Conservation (phyloP, 2,329 filamentous ascomycete genomes). For the Colletotrichum noveboracense region DNA sequence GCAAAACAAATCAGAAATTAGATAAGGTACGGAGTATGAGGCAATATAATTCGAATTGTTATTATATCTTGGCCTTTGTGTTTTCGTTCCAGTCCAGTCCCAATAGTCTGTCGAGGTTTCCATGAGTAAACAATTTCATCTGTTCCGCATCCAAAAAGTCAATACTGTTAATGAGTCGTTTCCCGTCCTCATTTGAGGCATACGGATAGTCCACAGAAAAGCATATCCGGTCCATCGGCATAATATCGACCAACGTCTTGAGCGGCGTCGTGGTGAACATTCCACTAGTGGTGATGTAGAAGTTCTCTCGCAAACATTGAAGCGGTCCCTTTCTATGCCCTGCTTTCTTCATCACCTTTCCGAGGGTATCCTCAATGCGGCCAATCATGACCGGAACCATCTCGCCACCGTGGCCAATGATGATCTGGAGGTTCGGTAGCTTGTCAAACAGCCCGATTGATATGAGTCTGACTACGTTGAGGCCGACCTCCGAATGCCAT, state of each 20-base stretch:
- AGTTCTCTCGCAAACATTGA: neutral
- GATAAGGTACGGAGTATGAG: fast-evolving
- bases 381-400: neutral
- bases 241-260: neutral
- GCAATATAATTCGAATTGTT: neutral
- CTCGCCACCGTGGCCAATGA: neutral
- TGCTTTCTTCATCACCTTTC: neutral
- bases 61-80: neutral
- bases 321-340: neutral
- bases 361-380: neutral
- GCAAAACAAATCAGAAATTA: fast-evolving
- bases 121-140: neutral
- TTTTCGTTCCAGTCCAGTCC: fast-evolving
- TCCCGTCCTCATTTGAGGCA: neutral
- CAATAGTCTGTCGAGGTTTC: neutral
- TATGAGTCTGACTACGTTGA: neutral
- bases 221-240: neutral
- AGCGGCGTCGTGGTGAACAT: neutral
- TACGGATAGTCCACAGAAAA: neutral
- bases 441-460: neutral
- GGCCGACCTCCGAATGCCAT: neutral
- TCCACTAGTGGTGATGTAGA: neutral
- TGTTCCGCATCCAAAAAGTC: neutral
- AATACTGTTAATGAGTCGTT: neutral
- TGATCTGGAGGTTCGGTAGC: neutral